Percentiles rank a stretch among this genome's conserved stretches.
phyloP scores from a whole-genome alignment of 163 green algal genomes.

The Picocystis sp. region DNA sequence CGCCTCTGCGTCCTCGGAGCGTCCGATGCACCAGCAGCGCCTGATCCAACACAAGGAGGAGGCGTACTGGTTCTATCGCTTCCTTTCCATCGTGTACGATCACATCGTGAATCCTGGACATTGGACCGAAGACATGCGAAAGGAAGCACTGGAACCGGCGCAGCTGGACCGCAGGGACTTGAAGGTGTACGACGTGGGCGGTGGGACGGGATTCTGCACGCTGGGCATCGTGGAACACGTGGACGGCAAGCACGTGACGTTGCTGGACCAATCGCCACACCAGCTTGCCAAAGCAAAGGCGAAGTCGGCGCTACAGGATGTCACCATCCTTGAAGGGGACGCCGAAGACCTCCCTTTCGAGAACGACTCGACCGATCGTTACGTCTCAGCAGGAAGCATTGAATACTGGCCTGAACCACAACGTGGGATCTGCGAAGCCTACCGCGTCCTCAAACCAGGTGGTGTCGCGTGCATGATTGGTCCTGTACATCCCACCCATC shows the following conservation, averaged over 20 bases:
- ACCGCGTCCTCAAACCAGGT: constrained; percentile 74
- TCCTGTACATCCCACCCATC: constrained; percentile 75
- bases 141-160: constrained; percentile 59
- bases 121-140: constrained; percentile 85
- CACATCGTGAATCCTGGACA: constrained; percentile 63
- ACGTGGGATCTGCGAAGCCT: constrained; percentile 61
- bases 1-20: no score
- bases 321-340: constrained; percentile 85
- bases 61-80: constrained; percentile 75
- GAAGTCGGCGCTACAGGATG: constrained; percentile 61
- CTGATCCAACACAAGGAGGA: constrained; percentile 89
- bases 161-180: constrained; percentile 49
- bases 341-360: constrained; percentile 80
- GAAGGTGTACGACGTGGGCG: constrained; percentile 73
- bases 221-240: constrained; percentile 65
- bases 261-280: constrained; percentile 78
- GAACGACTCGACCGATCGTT: constrained; percentile 74
- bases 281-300: constrained; percentile 74
- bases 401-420: constrained; percentile 89
- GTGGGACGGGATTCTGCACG: constrained; percentile 87
- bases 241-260: constrained; percentile 55
- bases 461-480: constrained; percentile 82
- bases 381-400: constrained; percentile 71
- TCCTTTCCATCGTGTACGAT: constrained; percentile 65
- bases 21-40: constrained; percentile 15